Evolutionary conservation across 306 rosid genomes (phyloP).

Genomic region (Dalbergia cultrata): DNA sequence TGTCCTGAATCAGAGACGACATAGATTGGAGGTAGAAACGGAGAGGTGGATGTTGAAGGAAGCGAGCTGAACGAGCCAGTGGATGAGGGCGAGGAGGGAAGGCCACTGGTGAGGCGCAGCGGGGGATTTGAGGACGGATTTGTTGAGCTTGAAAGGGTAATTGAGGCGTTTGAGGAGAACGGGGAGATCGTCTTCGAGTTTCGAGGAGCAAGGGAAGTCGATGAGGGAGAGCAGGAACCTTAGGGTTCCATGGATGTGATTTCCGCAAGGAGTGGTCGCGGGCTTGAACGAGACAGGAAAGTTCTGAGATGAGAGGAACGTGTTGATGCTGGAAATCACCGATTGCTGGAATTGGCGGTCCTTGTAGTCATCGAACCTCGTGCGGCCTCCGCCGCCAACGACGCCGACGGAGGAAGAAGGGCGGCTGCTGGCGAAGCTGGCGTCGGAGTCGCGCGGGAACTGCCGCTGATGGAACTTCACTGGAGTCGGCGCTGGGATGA

Average conservation of each 20-base stretch:
- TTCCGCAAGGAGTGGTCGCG: slow-evolving; percentile 68
- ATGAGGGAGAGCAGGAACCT: slow-evolving; percentile 61
- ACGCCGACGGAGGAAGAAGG: slow-evolving; percentile 58
- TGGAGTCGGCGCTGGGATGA: slow-evolving; percentile 53
- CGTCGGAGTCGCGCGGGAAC: slow-evolving; percentile 81
- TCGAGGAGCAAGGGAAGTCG: slow-evolving; percentile 52
- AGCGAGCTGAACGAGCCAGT: slow-evolving; percentile 88
- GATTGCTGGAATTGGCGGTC: slow-evolving; percentile 71
- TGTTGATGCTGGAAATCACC: slow-evolving; percentile 66
- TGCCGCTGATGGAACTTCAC: slow-evolving; percentile 45
- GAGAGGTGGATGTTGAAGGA: slow-evolving; percentile 48
- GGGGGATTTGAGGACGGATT: slow-evolving; percentile 75
- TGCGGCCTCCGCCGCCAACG: slow-evolving; percentile 58
- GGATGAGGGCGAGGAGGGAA: slow-evolving; percentile 74
- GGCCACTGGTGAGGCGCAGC: slow-evolving; percentile 97
- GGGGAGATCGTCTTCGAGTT: slow-evolving; percentile 87
- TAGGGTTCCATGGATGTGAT: slow-evolving; percentile 74
- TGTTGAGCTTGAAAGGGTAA: slow-evolving; percentile 80
- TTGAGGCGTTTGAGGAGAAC: slow-evolving; percentile 56
- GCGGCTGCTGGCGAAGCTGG: slow-evolving; percentile 85
- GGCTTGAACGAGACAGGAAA: slow-evolving; percentile 61
- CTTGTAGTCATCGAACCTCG: slow-evolving; percentile 76
- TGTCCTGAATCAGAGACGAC: slow-evolving; percentile 36
- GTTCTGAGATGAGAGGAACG: slow-evolving; percentile 66
- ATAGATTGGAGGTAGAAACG: slow-evolving; percentile 23